phyloP scores from a whole-genome alignment of 2,329 filamentous ascomycete genomes.

The Pseudogymnoascus sp. region DNA sequence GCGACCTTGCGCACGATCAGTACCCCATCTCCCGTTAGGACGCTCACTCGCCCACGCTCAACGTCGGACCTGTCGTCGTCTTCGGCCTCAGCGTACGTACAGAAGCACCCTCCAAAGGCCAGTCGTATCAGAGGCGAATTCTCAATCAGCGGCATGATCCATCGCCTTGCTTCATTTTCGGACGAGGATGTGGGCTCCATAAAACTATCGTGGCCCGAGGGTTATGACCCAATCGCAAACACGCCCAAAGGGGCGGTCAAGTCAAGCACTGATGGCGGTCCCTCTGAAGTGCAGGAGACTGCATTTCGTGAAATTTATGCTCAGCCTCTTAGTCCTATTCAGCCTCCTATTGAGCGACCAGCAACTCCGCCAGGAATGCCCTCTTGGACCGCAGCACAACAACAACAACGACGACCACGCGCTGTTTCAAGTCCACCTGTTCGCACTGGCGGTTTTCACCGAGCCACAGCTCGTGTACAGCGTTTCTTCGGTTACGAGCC shows the following conservation, averaged over 20 bases:
- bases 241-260: not conserved
- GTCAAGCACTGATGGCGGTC: not conserved
- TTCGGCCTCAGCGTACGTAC: not conserved
- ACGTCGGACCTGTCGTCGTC: not conserved
- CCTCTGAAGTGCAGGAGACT: not conserved
- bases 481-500: not conserved
- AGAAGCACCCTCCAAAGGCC: not conserved
- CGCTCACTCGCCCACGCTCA: slow-evolving; percentile 1
- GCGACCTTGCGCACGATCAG: slow-evolving; percentile 27
- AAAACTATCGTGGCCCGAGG: not conserved
- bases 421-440: slow-evolving; percentile 10
- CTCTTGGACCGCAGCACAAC: slow-evolving; percentile 26
- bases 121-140: not conserved
- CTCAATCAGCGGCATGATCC: slow-evolving; percentile 6
- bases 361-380: slow-evolving; percentile 27
- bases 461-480: slow-evolving; percentile 12
- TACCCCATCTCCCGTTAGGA: slow-evolving; percentile 21
- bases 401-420: not conserved
- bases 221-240: not conserved
- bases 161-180: not conserved
- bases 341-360: slow-evolving; percentile 23
- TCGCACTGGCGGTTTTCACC: not conserved
- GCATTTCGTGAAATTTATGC: slow-evolving; percentile 25
- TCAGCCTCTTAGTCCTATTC: slow-evolving; percentile 22
- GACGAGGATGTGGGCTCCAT: not conserved